These are phyloP conservation scores for Amaranthus palmeri DNA, from an alignment of 148 eudicot genomes.

Conservation along the genomic window DNA sequence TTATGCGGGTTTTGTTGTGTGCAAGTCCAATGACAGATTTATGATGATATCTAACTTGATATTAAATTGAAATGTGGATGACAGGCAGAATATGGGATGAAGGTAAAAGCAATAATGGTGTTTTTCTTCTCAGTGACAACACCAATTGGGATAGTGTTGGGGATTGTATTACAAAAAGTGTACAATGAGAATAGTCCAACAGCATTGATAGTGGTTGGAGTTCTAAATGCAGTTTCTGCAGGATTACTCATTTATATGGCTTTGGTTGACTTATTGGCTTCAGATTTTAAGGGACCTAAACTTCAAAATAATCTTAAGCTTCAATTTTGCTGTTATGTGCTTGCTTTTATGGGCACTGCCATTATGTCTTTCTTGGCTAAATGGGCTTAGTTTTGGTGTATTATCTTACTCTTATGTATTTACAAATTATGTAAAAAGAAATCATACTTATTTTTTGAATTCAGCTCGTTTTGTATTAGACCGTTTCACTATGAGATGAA, in stretches of 20 bases:
- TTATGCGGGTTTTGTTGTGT: no score
- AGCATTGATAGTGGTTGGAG: slow-evolving; percentile 30
- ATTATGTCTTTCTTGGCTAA: slow-evolving; percentile 30
- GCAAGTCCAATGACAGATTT: no score
- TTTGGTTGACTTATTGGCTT: slow-evolving; percentile 29
- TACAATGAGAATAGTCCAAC: slow-evolving; percentile 33
- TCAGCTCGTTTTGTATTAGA: no score
- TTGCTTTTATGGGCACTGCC: slow-evolving; percentile 29
- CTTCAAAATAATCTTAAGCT: slow-evolving; percentile 31
- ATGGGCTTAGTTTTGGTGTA: slow-evolving; percentile 20
- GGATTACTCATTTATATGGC: slow-evolving; percentile 41
- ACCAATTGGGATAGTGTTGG: slow-evolving; percentile 26
- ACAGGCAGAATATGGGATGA: slow-evolving; percentile 27
- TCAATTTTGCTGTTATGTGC: slow-evolving; percentile 12
- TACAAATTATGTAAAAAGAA: no score
- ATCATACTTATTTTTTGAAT: no score
- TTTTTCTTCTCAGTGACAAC: slow-evolving; percentile 40
- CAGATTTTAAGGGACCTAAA: slow-evolving; percentile 33
- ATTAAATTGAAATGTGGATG: not conserved
- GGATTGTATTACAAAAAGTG: slow-evolving; percentile 21
- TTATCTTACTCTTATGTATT: no score
- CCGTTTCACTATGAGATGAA: no score
- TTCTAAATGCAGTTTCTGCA: slow-evolving; percentile 28
- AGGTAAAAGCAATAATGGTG: slow-evolving; percentile 28
- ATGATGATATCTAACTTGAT: not conserved